phyloP scores from a whole-genome alignment of 805 yeast genomes.

The Candida maris region DNA sequence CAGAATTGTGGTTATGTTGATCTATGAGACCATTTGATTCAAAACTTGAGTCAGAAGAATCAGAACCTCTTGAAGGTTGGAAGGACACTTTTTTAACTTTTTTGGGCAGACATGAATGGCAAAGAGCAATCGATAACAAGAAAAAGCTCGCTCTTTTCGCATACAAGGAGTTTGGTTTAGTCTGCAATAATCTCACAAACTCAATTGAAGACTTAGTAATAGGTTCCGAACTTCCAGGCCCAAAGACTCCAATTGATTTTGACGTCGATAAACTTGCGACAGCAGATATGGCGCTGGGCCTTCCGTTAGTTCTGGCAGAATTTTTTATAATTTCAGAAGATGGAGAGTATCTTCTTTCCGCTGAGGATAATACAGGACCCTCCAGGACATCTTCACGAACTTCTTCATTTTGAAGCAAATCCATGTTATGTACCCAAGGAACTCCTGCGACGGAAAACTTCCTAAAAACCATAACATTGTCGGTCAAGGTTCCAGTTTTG shows the following conservation, averaged over 20 bases:
- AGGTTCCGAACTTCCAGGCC: slow-evolving; percentile 1
- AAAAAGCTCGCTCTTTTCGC: slow-evolving; percentile 75
- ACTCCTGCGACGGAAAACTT: slow-evolving; percentile 85
- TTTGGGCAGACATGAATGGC: slow-evolving; percentile 87
- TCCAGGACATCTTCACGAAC: too few species aligned
- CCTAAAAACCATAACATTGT: slow-evolving; percentile 88
- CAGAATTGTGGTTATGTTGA: slow-evolving; percentile 4
- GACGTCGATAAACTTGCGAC: slow-evolving; percentile 24
- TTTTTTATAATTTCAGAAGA: too few species aligned
- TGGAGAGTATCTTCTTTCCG: too few species aligned
- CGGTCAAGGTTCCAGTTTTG: slow-evolving; percentile 96
- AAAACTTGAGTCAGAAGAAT: not conserved
- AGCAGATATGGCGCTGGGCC: slow-evolving; percentile 55
- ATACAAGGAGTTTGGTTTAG: slow-evolving; percentile 65
- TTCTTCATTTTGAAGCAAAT: too few species aligned
- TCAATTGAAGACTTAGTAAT: slow-evolving; percentile 59
- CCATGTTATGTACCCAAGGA: slow-evolving; percentile 83
- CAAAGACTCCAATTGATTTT: slow-evolving; percentile 41
- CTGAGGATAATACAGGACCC: too few species aligned
- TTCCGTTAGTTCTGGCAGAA: slow-evolving; percentile 36
- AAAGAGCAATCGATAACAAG: slow-evolving; percentile 74
- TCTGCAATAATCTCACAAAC: slow-evolving; percentile 65
- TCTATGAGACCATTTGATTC: slow-evolving; percentile 5
- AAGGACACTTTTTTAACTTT: slow-evolving; percentile 24
- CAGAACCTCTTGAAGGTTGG: slow-evolving; percentile 22